phyloP scores from a whole-genome alignment of 2,329 filamentous ascomycete species.

The Diaporthe sp. region DNA sequence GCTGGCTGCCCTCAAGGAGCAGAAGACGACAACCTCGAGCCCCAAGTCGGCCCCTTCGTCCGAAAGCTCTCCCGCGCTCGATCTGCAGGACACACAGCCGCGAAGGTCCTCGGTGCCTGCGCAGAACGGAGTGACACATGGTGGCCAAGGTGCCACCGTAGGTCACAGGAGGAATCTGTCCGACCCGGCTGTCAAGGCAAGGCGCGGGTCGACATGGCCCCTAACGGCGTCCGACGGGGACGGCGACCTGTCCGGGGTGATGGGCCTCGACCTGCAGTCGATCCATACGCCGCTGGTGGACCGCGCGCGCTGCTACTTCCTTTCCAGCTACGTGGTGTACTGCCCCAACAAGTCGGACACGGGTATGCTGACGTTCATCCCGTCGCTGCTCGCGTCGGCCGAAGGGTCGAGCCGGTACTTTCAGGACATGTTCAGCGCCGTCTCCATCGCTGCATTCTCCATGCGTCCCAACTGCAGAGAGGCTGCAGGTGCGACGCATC shows the following conservation, averaged over 20 bases:
- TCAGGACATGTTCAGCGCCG: slow-evolving; percentile 35
- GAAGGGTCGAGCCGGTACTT: slow-evolving; percentile 9
- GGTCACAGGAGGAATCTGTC: slow-evolving; percentile 12
- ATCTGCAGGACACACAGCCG: neutral
- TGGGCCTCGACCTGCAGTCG: slow-evolving; percentile 18
- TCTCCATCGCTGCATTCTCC: slow-evolving; percentile 34
- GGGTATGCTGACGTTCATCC: slow-evolving; percentile 36
- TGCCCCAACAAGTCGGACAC: neutral
- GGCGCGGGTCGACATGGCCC: neutral
- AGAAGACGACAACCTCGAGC: neutral
- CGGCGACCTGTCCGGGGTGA: neutral
- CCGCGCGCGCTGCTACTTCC: slow-evolving; percentile 36
- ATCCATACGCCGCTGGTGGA: slow-evolving; percentile 34
- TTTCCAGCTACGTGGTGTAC: slow-evolving; percentile 35
- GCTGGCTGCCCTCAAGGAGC: slow-evolving; percentile 13
- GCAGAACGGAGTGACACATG: neutral
- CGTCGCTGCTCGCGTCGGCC: slow-evolving; percentile 22
- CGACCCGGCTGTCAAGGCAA: neutral
- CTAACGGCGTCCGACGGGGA: neutral
- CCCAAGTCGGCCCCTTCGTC: neutral
- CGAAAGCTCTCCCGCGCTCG: neutral
- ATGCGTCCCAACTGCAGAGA: slow-evolving; percentile 29
- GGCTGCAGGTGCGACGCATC: slow-evolving; percentile 2
- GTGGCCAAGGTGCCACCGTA: neutral
- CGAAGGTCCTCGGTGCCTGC: slow-evolving; percentile 6